Conservation (phyloP, 2,329 filamentous ascomycete genomes). For the Ophiostoma montium region DNA sequence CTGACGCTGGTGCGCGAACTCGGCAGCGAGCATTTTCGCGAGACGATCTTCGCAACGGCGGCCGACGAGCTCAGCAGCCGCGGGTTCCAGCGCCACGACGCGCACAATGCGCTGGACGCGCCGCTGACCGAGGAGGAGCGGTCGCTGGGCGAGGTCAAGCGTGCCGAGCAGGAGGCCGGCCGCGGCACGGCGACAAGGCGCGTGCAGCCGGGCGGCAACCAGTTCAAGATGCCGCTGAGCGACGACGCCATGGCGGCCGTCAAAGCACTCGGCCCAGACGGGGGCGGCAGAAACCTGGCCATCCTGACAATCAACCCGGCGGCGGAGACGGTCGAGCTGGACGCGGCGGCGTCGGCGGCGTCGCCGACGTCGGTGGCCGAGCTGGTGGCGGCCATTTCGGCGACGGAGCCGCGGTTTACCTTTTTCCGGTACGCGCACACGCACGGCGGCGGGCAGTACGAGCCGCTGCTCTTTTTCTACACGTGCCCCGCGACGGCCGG, state of each 20-base stretch:
- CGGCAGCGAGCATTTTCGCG: constrained; percentile 63
- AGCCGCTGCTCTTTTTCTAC: constrained; percentile 65
- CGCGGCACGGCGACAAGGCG: constrained; percentile 47
- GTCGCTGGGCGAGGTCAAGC: constrained; percentile 55
- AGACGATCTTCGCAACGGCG: constrained; percentile 59
- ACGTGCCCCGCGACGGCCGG: constrained; percentile 56
- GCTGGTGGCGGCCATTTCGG: constrained; percentile 46
- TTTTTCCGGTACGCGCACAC: constrained; percentile 58
- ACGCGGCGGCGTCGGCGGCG: constrained; percentile 32
- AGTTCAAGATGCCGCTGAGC: constrained; percentile 41
- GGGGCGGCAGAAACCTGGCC: constrained; percentile 40
- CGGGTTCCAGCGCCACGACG: constrained; percentile 61
- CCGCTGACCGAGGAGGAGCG: constrained; percentile 70
- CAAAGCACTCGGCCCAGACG: constrained; percentile 38
- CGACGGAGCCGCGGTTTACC: constrained; percentile 58
- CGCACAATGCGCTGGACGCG: constrained; percentile 47
- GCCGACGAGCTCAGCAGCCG: constrained; percentile 52
- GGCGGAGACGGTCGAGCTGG: constrained; percentile 54
- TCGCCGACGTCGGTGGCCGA: constrained; percentile 38
- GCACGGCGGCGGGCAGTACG: constrained; percentile 35
- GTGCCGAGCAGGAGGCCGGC: constrained; percentile 61
- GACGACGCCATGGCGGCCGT: constrained; percentile 52
- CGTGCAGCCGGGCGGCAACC: constrained; percentile 42
- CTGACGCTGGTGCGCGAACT: constrained; percentile 64
- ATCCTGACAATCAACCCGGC: constrained; percentile 50